Evolutionary conservation across 768 basidiomycete species (phyloP), one percentile per base, ranked within the genome.

Genomic region (Leccinum rimulosum): DNA sequence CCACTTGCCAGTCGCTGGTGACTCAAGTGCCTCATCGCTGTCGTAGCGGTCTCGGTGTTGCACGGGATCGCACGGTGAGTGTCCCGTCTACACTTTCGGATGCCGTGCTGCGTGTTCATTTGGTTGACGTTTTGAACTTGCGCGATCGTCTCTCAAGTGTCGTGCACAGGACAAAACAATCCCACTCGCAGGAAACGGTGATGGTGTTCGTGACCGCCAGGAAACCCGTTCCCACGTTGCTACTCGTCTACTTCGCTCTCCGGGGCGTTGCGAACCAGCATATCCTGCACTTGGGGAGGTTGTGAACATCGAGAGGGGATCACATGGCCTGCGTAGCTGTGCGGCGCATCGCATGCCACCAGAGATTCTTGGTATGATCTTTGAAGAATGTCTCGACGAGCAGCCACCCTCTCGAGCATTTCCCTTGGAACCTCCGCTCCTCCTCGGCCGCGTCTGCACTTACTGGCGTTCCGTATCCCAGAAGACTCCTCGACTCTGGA

Each of bases 321-420:
- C 40, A 3, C 27, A 51, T 15, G 8, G 6, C 15, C 17, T 55
- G n/a, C 36, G 22, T 9, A 35, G 25, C 12, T 33, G 58, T 50
- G 49, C 58, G 15, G 38, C 55, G 6, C 55, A 62, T 22, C 55
- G 64, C 12, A 59, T 71, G 22, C 70, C 69, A 4, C 69, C 70
- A 1, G 65, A 84, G 73, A 73, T 84, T 82, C 63, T 80, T 2
- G 61, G 63, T 15, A 61, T 64, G 27, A 66, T 70, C 6, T 70
- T 70, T 36, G 67, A 71, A 57, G 47, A 49, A 19, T 71, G 62
- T 36, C 50, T 69, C 17, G 54, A 61, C 36, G 50, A 36, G 30
- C 40, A 40, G 1, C 38, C 51, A 15, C 27, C 56, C 17, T 52
- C 59, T 43, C 27, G 38, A 1, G 54, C 45, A 11, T 36, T 52